Conservation (phyloP, 352 stramenopile genomes). For the Globisporangium lucens region DNA sequence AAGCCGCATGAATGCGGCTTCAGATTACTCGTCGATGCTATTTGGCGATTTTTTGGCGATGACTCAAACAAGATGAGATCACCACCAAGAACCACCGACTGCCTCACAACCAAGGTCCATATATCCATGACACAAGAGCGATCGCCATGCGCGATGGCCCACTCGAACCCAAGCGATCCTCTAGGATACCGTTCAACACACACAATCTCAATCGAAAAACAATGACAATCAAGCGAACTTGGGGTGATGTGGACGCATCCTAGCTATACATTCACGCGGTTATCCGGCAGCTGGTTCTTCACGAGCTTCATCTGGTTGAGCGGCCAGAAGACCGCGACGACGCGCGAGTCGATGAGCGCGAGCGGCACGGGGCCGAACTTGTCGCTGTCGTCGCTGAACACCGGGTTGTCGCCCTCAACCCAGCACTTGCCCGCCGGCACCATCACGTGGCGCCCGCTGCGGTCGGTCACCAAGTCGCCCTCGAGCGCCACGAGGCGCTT, state of each 20-base stretch:
- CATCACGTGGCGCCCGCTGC: constrained; percentile 27
- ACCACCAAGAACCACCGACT: no score
- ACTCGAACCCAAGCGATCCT: neutral
- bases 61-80: no score
- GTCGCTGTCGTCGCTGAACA: constrained; percentile 79
- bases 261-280: constrained; percentile 50
- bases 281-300: constrained; percentile 44
- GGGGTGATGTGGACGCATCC: neutral
- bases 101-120: no score
- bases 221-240: neutral
- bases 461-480: constrained; percentile 66
- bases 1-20: no score
- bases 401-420: constrained; percentile 78
- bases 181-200: neutral
- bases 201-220: neutral
- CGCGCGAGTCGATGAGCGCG: constrained; percentile 75
- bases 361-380: constrained; percentile 72
- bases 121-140: no score
- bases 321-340: constrained; percentile 80
- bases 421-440: constrained; percentile 81
- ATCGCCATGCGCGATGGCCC: neutral
- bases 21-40: no score
- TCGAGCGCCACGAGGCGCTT: constrained; percentile 79
- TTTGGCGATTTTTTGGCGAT: no score
- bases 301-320: constrained; percentile 62